These are phyloP conservation scores for Pulveroboletus ridleyi DNA, from an alignment of 1,284 basidiomycete species.

Conservation along the genomic window DNA sequence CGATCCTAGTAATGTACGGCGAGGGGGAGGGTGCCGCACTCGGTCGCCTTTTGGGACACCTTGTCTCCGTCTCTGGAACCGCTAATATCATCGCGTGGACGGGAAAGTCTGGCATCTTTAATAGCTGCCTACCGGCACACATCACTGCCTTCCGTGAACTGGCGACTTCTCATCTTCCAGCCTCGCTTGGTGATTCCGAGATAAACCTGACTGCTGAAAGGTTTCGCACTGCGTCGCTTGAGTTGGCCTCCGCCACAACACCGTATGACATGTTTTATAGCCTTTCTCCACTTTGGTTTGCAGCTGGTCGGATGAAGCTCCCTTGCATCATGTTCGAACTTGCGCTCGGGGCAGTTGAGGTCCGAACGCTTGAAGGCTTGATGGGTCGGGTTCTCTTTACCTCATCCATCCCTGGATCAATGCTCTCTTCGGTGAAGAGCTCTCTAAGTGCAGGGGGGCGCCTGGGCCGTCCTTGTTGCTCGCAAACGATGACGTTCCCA, in stretches of 20 bases:
- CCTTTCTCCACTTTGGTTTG: not conserved
- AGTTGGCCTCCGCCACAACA: no score
- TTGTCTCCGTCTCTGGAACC: not conserved
- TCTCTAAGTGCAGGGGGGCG: no score
- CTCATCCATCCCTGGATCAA: conserved; percentile 17
- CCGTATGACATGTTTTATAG: no score
- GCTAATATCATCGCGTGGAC: not conserved
- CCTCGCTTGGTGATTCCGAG: no score
- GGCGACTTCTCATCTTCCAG: conserved; percentile 5
- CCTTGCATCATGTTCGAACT: not conserved
- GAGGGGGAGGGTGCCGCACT: not conserved
- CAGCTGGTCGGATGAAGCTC: not conserved
- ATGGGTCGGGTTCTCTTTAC: not conserved
- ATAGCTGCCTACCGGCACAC: conserved; percentile 17
- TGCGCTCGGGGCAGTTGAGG: not conserved
- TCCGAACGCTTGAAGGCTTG: not conserved
- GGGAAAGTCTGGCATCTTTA: conserved; percentile 9
- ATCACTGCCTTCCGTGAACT: conserved; percentile 4
- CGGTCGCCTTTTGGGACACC: not conserved
- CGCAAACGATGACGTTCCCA: no score
- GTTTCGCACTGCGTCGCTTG: no score
- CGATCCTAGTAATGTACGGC: not conserved
- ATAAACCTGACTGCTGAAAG: no score
- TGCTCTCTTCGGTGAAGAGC: conserved; percentile 2
- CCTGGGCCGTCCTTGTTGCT: no score